A percentile compares a stretch with the other conserved stretches of the same genome.
Evolutionary conservation across 345 rosid species (phyloP).

Genomic region (Aethionema arabicum): DNA sequence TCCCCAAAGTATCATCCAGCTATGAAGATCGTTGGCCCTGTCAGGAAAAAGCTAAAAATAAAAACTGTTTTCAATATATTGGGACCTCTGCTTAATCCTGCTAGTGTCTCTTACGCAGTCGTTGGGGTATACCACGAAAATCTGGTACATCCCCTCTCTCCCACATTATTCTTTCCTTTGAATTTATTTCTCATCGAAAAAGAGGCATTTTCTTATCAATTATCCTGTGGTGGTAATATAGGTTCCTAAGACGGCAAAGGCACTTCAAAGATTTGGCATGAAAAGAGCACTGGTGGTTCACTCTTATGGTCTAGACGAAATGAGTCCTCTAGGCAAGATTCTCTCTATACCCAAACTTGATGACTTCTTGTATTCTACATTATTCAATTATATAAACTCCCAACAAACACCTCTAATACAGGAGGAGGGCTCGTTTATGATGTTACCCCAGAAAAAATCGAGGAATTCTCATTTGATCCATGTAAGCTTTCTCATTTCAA

Average conservation of each 20-base stretch:
- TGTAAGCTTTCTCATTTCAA: conserved; percentile 41
- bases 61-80: conserved; percentile 84
- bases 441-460: conserved; percentile 64
- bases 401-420: conserved; percentile 27
- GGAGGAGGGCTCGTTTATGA: conserved; percentile 78
- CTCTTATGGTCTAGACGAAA: conserved; percentile 94
- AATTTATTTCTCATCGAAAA: neutral
- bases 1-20: conserved; percentile 84
- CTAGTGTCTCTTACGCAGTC: conserved; percentile 74
- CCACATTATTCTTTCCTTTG: neutral
- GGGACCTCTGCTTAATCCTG: conserved; percentile 97
- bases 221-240: conserved; percentile 36
- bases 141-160: conserved; percentile 45
- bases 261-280: conserved; percentile 86
- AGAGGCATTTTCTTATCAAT: neutral
- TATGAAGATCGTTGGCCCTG: conserved; percentile 84
- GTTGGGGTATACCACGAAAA: conserved; percentile 86
- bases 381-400: neutral
- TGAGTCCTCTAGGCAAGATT: conserved; percentile 79
- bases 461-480: conserved; percentile 83
- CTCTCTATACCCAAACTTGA: conserved; percentile 9
- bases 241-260: conserved; percentile 92
- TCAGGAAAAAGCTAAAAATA: conserved; percentile 76
- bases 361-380: neutral
- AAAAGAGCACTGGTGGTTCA: conserved; percentile 92